Conservation (phyloP, 257 asterid species). For the Agastache rugosa region DNA sequence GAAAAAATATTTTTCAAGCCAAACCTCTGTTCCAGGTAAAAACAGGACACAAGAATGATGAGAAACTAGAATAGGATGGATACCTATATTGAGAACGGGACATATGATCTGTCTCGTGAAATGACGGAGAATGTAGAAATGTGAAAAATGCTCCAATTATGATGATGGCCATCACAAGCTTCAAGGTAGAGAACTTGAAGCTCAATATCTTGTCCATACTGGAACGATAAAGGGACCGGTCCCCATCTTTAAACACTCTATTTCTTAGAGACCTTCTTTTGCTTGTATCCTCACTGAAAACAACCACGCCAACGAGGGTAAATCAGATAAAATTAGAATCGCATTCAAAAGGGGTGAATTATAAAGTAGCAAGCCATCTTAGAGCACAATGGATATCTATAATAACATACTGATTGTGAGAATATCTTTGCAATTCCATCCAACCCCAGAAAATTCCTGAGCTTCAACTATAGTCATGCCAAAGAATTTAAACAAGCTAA, state of each 20-base stretch:
- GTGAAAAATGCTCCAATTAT: slow-evolving; percentile 67
- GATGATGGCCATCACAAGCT: slow-evolving; percentile 66
- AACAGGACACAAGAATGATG: not conserved
- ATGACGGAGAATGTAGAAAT: slow-evolving; percentile 62
- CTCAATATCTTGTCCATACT: slow-evolving; percentile 55
- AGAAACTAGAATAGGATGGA: slow-evolving; percentile 35
- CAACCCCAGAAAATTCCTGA: not conserved
- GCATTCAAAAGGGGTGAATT: not conserved
- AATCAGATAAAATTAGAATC: slow-evolving; percentile 15
- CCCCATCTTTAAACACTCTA: slow-evolving; percentile 67
- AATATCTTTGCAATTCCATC: slow-evolving; percentile 12
- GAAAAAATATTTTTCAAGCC: not conserved
- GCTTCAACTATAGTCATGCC: not conserved
- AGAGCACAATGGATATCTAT: slow-evolving; percentile 3
- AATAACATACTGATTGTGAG: not conserved
- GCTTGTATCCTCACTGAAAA: slow-evolving; percentile 72
- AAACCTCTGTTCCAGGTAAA: not conserved
- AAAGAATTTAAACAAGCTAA: not conserved
- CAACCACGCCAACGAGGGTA: slow-evolving; percentile 10
- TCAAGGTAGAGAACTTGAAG: slow-evolving; percentile 64
- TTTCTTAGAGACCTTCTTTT: slow-evolving; percentile 62
- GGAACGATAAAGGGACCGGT: slow-evolving; percentile 56
- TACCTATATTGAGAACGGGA: slow-evolving; percentile 58
- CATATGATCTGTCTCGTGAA: slow-evolving; percentile 58
- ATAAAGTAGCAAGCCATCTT: not conserved